Evolutionary conservation across 345 rosid species (phyloP).

Genomic region (Combretum micranthum): DNA sequence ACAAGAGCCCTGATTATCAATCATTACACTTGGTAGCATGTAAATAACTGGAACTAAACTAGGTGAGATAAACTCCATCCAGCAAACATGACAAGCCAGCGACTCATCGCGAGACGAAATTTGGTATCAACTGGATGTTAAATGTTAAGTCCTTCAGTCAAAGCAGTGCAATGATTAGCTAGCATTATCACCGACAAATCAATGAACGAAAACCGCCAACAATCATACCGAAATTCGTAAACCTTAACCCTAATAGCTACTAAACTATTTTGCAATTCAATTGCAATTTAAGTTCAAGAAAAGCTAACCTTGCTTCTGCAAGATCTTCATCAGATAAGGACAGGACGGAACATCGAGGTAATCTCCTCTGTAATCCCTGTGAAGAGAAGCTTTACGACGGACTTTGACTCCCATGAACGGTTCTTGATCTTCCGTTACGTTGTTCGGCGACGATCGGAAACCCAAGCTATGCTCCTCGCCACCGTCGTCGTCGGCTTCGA

Average conservation of each 20-base stretch:
- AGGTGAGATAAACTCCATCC: too few species aligned
- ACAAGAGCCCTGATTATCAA: too few species aligned
- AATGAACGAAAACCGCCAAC: not conserved
- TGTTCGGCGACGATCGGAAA: constrained; percentile 29
- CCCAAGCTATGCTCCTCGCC: constrained; percentile 25
- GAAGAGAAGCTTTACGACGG: constrained; percentile 75
- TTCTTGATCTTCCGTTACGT: constrained; percentile 61
- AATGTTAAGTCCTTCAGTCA: too few species aligned
- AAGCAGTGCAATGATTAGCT: too few species aligned
- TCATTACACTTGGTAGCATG: too few species aligned
- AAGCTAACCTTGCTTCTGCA: constrained; percentile 73
- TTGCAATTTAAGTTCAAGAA: not conserved
- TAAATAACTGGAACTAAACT: too few species aligned
- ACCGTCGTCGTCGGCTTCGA: constrained; percentile 14
- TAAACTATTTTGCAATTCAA: not conserved
- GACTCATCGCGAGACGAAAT: too few species aligned
- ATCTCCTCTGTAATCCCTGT: constrained; percentile 73
- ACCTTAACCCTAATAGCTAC: not conserved
- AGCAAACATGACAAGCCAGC: too few species aligned
- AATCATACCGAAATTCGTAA: not conserved
- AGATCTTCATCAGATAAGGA: constrained; percentile 60
- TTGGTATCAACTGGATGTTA: too few species aligned
- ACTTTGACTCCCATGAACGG: constrained; percentile 84
- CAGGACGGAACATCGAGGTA: constrained; percentile 70
- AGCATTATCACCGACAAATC: too few species aligned